These are phyloP conservation scores for Suillus ampliporus DNA, from an alignment of 768 basidiomycete genomes.

Conservation along the genomic window DNA sequence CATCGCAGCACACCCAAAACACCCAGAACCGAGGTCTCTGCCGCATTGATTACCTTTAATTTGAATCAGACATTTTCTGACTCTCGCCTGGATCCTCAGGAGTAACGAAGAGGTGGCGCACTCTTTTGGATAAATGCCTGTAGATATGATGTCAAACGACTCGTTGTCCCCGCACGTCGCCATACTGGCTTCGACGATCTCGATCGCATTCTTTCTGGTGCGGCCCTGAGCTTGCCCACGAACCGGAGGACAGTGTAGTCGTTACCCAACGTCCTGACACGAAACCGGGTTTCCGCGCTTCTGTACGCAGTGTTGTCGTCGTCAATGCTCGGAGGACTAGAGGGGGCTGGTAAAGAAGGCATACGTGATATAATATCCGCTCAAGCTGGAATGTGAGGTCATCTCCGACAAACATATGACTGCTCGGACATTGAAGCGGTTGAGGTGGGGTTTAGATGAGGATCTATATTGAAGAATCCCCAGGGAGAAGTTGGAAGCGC, in stretches of 20 bases:
- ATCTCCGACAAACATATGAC: constrained; percentile 3
- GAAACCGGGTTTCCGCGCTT: constrained; percentile 22
- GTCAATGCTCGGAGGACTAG: constrained; percentile 29
- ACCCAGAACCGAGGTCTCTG: constrained; percentile 21
- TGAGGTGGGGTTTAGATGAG: constrained; percentile 6
- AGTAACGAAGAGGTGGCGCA: constrained; percentile 24
- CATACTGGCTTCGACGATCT: constrained; percentile 44
- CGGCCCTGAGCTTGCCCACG: constrained; percentile 13
- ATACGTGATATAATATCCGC: constrained; percentile 9
- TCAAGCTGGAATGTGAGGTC: constrained; percentile 7
- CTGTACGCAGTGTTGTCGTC: constrained; percentile 21
- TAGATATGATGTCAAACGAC: constrained; percentile 44
- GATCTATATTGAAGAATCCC: constrained; percentile 6
- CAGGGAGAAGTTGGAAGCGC: background rate
- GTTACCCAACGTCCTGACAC: constrained; percentile 8
- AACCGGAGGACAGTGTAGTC: constrained; percentile 13
- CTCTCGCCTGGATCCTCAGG: constrained; percentile 19
- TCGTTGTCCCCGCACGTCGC: constrained; percentile 18
- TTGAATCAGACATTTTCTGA: constrained; percentile 29
- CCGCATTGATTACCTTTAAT: constrained; percentile 6
- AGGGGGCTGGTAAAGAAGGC: constrained; percentile 20
- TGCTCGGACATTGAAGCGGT: constrained; percentile 8
- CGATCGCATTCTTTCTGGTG: constrained; percentile 30
- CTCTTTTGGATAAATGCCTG: constrained; percentile 34
- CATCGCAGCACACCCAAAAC: constrained; percentile 39